A percentile compares a stretch with the other conserved stretches of the same genome.
phyloP scores from a whole-genome alignment of 2,329 filamentous ascomycete species.

The Lomentospora prolificans region DNA sequence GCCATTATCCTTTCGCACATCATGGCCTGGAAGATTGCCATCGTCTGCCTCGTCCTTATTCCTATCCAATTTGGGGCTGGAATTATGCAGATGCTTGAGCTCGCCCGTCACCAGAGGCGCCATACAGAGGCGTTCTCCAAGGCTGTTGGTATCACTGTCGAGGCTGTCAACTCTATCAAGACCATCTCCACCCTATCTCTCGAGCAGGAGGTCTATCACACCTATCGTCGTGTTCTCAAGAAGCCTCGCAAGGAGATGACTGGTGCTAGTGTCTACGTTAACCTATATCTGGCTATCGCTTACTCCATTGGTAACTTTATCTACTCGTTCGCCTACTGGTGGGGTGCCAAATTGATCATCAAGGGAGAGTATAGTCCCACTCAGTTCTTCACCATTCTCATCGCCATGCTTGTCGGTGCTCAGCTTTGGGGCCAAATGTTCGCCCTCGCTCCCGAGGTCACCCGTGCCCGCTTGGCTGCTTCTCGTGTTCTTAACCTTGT shows the following conservation, averaged over 20 bases:
- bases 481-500: constrained; percentile 45
- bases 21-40: constrained; percentile 65
- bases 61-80: constrained; percentile 61
- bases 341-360: constrained; percentile 62
- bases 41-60: constrained; percentile 60
- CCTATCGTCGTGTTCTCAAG: constrained; percentile 42
- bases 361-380: constrained; percentile 52
- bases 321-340: constrained; percentile 72
- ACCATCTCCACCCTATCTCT: constrained; percentile 48
- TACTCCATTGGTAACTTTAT: constrained; percentile 56
- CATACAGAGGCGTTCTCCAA: constrained; percentile 55
- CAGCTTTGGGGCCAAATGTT: constrained; percentile 69
- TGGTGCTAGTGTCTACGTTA: constrained; percentile 38
- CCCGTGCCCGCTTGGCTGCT: constrained; percentile 52
- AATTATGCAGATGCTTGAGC: constrained; percentile 55
- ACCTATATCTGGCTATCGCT: constrained; percentile 50
- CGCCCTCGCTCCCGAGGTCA: constrained; percentile 64
- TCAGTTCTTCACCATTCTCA: constrained; percentile 66
- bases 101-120: constrained; percentile 51
- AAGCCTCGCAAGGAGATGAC: constrained; percentile 45
- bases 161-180: constrained; percentile 56
- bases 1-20: constrained; percentile 61
- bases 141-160: constrained; percentile 54
- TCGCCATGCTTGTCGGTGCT: constrained; percentile 62
- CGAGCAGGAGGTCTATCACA: constrained; percentile 38